Evolutionary conservation across 1,284 basidiomycete species (phyloP).

Genomic region (Fomitopsis schrenkii): DNA sequence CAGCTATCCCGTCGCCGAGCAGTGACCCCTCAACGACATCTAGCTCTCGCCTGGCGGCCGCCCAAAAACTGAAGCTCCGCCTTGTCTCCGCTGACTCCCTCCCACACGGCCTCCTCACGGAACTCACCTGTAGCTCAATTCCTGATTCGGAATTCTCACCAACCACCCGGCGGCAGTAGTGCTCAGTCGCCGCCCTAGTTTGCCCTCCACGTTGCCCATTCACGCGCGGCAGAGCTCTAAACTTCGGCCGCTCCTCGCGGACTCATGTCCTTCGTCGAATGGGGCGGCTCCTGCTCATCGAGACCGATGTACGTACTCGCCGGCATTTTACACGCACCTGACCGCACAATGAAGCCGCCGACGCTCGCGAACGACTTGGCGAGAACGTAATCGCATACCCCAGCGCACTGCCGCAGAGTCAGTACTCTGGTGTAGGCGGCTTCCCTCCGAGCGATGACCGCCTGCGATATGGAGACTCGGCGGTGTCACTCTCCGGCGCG

Average conservation of each 20-base stretch:
- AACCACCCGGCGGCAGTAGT: not conserved
- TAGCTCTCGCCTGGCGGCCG: not conserved
- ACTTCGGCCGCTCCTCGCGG: not conserved
- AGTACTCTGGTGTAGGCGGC: not conserved
- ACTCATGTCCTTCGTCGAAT: not conserved
- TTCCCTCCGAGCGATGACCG: not conserved
- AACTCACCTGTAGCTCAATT: not conserved
- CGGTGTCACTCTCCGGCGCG: not conserved
- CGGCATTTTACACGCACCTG: not conserved
- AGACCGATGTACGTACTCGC: not conserved
- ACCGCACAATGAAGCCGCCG: not conserved
- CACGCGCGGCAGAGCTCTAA: not conserved
- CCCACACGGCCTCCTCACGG: not conserved
- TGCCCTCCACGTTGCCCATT: not conserved
- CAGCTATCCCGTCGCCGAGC: not conserved
- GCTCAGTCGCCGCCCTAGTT: not conserved
- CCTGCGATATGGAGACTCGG: not conserved
- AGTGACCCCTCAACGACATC: not conserved
- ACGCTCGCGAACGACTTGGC: not conserved
- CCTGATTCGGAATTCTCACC: not conserved
- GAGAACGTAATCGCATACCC: not conserved
- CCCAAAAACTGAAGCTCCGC: no score
- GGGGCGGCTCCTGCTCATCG: not conserved
- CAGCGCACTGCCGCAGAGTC: no score
- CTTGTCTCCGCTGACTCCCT: no score